phyloP scores from a whole-genome alignment of 768 basidiomycete species.

The Peribolospora baueri region DNA sequence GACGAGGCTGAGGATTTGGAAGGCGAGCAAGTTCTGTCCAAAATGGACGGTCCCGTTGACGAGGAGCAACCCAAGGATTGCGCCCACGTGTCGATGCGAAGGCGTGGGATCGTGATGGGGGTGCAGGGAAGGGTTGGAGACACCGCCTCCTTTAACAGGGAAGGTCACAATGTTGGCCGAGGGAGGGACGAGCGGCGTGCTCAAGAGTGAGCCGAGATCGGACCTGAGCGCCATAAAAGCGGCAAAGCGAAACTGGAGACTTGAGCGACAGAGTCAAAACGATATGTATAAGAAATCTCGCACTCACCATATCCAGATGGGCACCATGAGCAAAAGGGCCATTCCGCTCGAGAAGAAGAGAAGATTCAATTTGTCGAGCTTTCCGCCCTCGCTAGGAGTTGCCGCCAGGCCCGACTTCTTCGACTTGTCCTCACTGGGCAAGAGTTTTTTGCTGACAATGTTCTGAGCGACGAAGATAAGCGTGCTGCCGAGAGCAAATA shows the following conservation, averaged over 20 bases:
- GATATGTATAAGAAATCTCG: too few relatives aligned
- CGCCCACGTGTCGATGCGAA: constrained; percentile 21
- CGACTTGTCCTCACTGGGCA: constrained; percentile 31
- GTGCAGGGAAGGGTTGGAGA: too few relatives aligned
- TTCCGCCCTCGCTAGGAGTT: constrained; percentile 22
- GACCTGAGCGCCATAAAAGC: too few relatives aligned
- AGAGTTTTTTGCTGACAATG: constrained; percentile 97
- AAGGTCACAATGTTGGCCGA: too few relatives aligned
- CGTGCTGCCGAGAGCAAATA: constrained; percentile 91
- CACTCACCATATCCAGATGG: constrained; percentile 52
- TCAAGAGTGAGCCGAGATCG: too few relatives aligned
- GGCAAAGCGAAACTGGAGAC: too few relatives aligned
- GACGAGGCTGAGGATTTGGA: constrained; percentile 79
- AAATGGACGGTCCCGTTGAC: constrained; percentile 93
- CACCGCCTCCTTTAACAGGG: too few relatives aligned
- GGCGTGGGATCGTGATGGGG: background rate
- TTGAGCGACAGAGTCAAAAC: too few relatives aligned
- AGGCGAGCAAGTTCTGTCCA: constrained; percentile 89
- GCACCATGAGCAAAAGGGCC: constrained; percentile 89
- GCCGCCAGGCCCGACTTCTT: constrained; percentile 21
- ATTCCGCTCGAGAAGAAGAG: constrained; percentile 79
- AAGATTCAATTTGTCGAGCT: constrained; percentile 90
- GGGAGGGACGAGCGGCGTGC: too few relatives aligned
- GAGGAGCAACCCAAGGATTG: constrained; percentile 57
- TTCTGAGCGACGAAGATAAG: constrained; percentile 92